These are phyloP conservation scores for Diphasiastrum complanatum DNA, from an alignment of 83 land plant species.

Conservation along the genomic window DNA sequence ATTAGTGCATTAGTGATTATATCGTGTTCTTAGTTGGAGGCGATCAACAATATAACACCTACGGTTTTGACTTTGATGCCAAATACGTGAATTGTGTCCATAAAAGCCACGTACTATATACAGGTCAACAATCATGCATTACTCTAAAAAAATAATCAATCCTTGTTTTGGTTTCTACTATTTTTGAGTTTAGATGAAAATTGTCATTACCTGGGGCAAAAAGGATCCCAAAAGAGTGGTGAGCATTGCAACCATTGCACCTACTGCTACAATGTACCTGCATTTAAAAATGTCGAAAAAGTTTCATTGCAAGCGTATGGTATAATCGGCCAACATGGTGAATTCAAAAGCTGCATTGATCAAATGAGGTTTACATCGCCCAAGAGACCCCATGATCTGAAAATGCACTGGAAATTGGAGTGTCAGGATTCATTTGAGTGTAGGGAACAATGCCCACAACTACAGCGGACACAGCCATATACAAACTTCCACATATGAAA, in stretches of 20 bases:
- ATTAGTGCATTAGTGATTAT: too few species aligned
- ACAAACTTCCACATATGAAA: conserved; percentile 64
- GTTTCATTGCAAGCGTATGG: neutral
- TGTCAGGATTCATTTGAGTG: conserved; percentile 83
- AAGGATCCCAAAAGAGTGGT: conserved; percentile 94
- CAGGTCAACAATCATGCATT: too few species aligned
- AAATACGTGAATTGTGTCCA: too few species aligned
- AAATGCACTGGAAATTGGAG: conserved; percentile 95
- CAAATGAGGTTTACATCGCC: conserved; percentile 66
- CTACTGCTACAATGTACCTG: conserved; percentile 76
- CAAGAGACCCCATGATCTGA: conserved; percentile 74
- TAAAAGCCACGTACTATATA: too few species aligned
- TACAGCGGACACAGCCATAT: conserved; percentile 83
- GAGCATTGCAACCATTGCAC: conserved; percentile 84
- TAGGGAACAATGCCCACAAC: conserved; percentile 92
- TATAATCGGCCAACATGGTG: neutral
- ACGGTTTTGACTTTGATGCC: too few species aligned
- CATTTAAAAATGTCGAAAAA: neutral
- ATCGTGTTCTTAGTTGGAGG: too few species aligned
- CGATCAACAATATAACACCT: too few species aligned
- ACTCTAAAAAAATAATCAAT: neutral
- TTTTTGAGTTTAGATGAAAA: neutral
- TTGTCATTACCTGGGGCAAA: conserved; percentile 74
- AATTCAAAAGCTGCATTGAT: neutral
- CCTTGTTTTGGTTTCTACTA: neutral